Percentiles rank a stretch among this genome's conserved stretches.
phyloP scores from a whole-genome alignment of 2,329 filamentous ascomycete genomes.

The Trichoderma brevicompactum region DNA sequence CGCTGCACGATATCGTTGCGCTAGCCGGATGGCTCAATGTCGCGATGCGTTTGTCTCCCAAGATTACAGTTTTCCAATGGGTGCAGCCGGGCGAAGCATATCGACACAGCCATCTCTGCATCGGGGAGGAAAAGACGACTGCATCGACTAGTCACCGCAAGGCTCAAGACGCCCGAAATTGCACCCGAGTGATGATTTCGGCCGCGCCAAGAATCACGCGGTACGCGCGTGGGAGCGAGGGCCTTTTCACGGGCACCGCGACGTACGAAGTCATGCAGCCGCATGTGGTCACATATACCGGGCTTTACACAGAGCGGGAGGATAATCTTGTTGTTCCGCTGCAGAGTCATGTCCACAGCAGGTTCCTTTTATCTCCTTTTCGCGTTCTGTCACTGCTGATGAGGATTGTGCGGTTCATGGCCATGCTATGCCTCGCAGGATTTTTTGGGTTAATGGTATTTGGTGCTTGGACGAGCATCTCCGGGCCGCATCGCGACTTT shows the following conservation, averaged over 20 bases:
- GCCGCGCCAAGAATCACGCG: constrained; percentile 37
- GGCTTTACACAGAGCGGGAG: constrained; percentile 33
- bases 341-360: not conserved
- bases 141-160: not conserved
- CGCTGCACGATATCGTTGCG: constrained; percentile 39
- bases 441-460: not conserved
- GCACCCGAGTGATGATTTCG: constrained; percentile 42
- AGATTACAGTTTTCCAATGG: constrained; percentile 38
- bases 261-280: constrained; percentile 36
- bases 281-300: constrained; percentile 40
- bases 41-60: constrained; percentile 35
- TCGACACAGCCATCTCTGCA: constrained; percentile 33
- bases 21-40: constrained; percentile 42
- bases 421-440: not conserved
- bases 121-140: constrained; percentile 28
- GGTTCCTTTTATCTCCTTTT: not conserved
- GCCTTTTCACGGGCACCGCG: constrained; percentile 29
- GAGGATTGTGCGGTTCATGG: not conserved
- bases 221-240: constrained; percentile 30
- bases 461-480: not conserved
- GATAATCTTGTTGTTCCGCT: constrained; percentile 29
- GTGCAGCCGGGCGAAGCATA: constrained; percentile 38
- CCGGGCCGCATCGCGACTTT: not conserved
- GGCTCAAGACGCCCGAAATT: not conserved
- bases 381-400: not conserved